phyloP scores from a whole-genome alignment of 1,284 basidiomycete species.

The Melampsora occidentalis region DNA sequence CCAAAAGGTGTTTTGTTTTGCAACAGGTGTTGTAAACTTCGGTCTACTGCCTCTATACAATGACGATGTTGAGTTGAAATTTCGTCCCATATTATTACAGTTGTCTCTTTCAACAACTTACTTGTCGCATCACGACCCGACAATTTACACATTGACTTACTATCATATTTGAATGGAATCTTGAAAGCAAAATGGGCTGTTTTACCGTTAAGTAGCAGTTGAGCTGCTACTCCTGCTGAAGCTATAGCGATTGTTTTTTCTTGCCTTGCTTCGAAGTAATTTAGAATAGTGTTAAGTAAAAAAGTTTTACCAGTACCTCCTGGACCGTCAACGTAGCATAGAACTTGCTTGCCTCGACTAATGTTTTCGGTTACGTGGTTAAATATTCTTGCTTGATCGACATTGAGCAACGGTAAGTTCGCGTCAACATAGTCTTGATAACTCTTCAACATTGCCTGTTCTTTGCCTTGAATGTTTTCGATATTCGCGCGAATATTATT shows the following conservation, averaged over 20 bases:
- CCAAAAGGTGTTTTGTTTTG: neutral
- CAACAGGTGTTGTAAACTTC: neutral
- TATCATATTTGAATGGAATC: neutral
- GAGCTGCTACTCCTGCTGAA: neutral
- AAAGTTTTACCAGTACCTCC: neutral
- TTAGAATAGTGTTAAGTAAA: neutral
- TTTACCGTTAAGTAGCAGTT: neutral
- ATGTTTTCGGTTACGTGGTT: too few relatives aligned
- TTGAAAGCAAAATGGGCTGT: constrained; percentile 1
- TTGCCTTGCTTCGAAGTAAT: neutral
- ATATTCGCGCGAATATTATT: too few relatives aligned
- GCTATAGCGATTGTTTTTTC: neutral
- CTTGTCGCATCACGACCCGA: neutral
- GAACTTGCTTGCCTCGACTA: too few relatives aligned
- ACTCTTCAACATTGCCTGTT: too few relatives aligned
- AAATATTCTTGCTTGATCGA: too few relatives aligned
- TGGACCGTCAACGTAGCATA: neutral
- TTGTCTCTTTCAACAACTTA: neutral
- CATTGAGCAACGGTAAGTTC: too few relatives aligned
- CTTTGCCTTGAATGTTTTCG: too few relatives aligned
- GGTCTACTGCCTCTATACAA: neutral
- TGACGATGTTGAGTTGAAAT: neutral
- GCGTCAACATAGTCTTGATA: too few relatives aligned
- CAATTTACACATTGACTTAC: neutral
- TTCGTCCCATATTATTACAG: constrained; percentile 14